Percentiles rank a stretch among this genome's conserved stretches.
These are phyloP conservation scores for Pleurotus platypus DNA, from an alignment of 768 basidiomycete species.

Conservation along the genomic window DNA sequence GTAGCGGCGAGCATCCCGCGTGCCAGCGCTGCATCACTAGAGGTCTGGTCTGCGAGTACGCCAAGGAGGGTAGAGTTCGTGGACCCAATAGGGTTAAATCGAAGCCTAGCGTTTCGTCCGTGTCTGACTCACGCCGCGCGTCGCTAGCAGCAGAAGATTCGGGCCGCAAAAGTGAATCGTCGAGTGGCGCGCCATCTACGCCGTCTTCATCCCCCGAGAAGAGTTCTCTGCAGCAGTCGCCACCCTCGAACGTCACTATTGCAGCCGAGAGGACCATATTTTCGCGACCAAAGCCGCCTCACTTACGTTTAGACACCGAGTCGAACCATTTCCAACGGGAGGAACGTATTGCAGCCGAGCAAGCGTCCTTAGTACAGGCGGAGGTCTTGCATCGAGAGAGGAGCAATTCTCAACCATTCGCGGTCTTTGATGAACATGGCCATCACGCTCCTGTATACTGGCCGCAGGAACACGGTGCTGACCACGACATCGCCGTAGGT, in stretches of 20 bases:
- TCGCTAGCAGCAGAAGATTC: slow-evolving; percentile 12
- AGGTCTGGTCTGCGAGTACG: slow-evolving; percentile 63
- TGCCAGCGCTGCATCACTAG: slow-evolving; percentile 63
- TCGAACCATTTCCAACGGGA: slow-evolving; percentile 14
- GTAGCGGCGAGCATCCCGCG: slow-evolving; percentile 66
- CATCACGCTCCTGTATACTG: neutral
- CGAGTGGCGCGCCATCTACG: too few species aligned
- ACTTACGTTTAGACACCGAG: slow-evolving; percentile 23
- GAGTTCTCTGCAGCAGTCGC: neutral
- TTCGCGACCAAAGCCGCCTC: slow-evolving; percentile 24
- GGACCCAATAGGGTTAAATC: slow-evolving; percentile 58
- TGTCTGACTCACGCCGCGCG: slow-evolving; percentile 11
- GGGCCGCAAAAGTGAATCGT: neutral
- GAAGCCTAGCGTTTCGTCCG: slow-evolving; percentile 13
- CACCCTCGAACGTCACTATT: slow-evolving; percentile 9
- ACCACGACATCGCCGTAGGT: neutral
- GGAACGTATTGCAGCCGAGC: neutral
- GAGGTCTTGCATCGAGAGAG: neutral
- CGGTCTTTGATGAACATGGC: neutral
- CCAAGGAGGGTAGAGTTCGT: slow-evolving; percentile 59
- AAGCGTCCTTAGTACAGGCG: neutral
- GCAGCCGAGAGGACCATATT: slow-evolving; percentile 19
- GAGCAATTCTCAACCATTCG: neutral
- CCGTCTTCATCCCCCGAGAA: neutral
- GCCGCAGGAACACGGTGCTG: neutral